phyloP scores from a whole-genome alignment of 768 basidiomycete species.

The Cyathus striatus region DNA sequence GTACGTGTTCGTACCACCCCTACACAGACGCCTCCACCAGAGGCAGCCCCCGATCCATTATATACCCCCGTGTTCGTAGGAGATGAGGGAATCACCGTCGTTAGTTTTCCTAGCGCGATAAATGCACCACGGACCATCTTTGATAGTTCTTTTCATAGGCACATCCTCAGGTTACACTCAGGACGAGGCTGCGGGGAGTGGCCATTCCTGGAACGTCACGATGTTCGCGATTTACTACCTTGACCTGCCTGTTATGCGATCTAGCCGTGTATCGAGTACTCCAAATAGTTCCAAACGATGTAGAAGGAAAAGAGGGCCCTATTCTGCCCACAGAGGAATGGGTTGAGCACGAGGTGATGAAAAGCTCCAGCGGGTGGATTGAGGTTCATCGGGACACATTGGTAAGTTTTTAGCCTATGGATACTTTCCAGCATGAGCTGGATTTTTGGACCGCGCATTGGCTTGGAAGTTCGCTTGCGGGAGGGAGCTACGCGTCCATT shows the following conservation, averaged over 20 bases:
- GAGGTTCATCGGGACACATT: slow-evolving; percentile 61
- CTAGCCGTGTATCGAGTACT: slow-evolving; percentile 63
- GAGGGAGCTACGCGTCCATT: neutral
- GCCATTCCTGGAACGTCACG: slow-evolving; percentile 38
- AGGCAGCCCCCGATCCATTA: slow-evolving; percentile 27
- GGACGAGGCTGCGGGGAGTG: slow-evolving; percentile 45
- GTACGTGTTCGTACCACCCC: slow-evolving; percentile 46
- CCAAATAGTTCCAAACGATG: slow-evolving; percentile 51
- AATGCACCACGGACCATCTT: slow-evolving; percentile 4
- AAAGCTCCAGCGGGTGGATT: slow-evolving; percentile 67
- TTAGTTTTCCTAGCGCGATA: slow-evolving; percentile 38
- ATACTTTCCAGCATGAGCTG: neutral
- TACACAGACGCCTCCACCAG: slow-evolving; percentile 23
- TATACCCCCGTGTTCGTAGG: slow-evolving; percentile 58
- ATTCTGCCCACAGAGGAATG: slow-evolving; percentile 70
- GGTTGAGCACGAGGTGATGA: slow-evolving; percentile 69
- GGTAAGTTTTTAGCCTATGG: slow-evolving; percentile 41
- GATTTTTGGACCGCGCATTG: neutral
- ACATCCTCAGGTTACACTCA: slow-evolving; percentile 67
- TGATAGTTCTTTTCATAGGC: slow-evolving; percentile 31
- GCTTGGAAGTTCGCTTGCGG: neutral
- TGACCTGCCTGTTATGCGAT: slow-evolving; percentile 69
- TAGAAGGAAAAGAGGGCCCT: slow-evolving; percentile 58
- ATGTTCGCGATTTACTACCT: slow-evolving; percentile 53
- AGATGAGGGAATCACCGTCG: slow-evolving; percentile 62